Conservation (phyloP, 352 stramenopile species). For the Pythium guiyangense region DNA sequence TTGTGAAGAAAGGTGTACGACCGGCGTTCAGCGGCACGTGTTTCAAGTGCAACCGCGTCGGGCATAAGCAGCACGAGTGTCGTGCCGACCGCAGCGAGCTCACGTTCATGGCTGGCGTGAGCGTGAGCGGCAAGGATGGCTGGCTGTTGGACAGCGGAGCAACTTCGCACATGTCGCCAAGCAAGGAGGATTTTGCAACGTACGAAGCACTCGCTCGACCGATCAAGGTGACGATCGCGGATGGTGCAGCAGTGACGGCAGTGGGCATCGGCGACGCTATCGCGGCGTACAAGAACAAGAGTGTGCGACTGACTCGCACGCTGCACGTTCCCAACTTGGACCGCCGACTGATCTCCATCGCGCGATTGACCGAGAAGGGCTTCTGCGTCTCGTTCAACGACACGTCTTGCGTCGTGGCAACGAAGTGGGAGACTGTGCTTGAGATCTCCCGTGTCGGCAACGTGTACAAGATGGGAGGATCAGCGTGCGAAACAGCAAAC, state of each 20-base stretch:
- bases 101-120: not conserved
- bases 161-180: not conserved
- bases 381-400: not conserved
- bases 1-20: not conserved
- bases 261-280: not conserved
- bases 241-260: not conserved
- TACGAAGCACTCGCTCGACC: not conserved
- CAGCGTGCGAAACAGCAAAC: too few relatives aligned
- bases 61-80: not conserved
- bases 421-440: not conserved
- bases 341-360: not conserved
- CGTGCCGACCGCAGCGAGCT: not conserved
- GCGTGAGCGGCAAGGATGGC: not conserved
- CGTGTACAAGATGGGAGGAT: not conserved
- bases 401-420: not conserved
- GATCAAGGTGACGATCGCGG: not conserved
- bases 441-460: not conserved
- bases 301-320: not conserved
- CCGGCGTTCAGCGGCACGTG: not conserved
- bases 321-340: not conserved
- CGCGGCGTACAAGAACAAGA: not conserved
- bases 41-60: not conserved
- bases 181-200: not conserved
- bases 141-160: not conserved
- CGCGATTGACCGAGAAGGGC: not conserved